phyloP scores from a whole-genome alignment of 1,284 basidiomycete species.

The Cutaneotrichosporon cavernicola region DNA sequence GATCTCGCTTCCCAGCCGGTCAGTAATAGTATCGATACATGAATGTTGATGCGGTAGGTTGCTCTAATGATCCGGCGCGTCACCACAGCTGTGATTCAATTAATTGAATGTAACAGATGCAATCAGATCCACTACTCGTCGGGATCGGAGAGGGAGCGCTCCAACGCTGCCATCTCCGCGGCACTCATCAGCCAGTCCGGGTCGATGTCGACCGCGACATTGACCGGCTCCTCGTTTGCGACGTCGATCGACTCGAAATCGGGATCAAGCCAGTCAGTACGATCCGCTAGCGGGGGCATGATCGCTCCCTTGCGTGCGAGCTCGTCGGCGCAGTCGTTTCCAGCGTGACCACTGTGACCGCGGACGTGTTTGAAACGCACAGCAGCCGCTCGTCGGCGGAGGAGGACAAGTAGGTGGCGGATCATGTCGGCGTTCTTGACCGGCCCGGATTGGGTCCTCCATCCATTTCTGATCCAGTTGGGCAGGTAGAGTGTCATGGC shows the following conservation, averaged over 20 bases:
- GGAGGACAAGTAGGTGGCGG: slow-evolving; percentile 48
- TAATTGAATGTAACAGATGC: too few relatives aligned
- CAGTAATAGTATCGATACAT: too few relatives aligned
- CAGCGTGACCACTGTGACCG: slow-evolving; percentile 46
- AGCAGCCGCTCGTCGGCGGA: slow-evolving; percentile 32
- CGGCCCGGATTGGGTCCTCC: slow-evolving; percentile 28
- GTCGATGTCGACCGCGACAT: slow-evolving; percentile 28
- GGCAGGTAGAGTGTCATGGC: slow-evolving; percentile 51
- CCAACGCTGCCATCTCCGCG: slow-evolving; percentile 36
- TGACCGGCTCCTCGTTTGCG: slow-evolving; percentile 7
- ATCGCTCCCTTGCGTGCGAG: slow-evolving; percentile 45
- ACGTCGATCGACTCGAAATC: slow-evolving; percentile 32
- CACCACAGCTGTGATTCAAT: too few relatives aligned
- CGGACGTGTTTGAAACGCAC: slow-evolving; percentile 50
- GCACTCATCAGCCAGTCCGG: slow-evolving; percentile 39
- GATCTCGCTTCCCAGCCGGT: too few relatives aligned
- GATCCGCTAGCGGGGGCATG: slow-evolving; percentile 21
- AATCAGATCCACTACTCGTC: background rate
- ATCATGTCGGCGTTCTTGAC: slow-evolving; percentile 53
- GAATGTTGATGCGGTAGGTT: too few relatives aligned
- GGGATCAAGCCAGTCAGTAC: slow-evolving; percentile 43
- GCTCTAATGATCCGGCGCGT: too few relatives aligned
- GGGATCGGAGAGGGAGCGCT: slow-evolving; percentile 12
- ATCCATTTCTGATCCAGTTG: slow-evolving; percentile 47
- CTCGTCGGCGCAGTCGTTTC: slow-evolving; percentile 52